Evolutionary conservation across 805 yeast genomes (phyloP).

Genomic region (Wickerhamomyces chambardii): DNA sequence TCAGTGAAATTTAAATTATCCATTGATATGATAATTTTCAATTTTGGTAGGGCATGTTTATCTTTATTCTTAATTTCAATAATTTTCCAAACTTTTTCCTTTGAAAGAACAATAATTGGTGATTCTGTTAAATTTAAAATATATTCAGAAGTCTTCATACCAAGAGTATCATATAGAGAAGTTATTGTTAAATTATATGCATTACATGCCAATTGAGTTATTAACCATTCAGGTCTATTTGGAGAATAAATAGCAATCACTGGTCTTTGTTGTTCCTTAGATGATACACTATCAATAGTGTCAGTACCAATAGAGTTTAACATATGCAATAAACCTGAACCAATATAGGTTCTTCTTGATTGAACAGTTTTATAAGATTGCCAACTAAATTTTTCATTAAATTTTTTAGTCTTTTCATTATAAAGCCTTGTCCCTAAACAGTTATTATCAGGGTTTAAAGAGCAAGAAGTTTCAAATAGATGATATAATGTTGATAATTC

Average conservation of each 20-base stretch:
- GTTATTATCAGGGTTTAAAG: slow-evolving; percentile 20
- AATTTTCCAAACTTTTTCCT: slow-evolving; percentile 31
- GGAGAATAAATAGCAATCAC: slow-evolving; percentile 44
- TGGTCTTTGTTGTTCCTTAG: no score
- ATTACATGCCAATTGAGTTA: slow-evolving; percentile 56
- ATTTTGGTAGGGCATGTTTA: slow-evolving; percentile 18
- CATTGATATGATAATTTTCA: slow-evolving; percentile 38
- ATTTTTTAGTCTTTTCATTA: slow-evolving; percentile 22
- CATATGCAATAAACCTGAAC: slow-evolving; percentile 38
- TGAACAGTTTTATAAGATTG: slow-evolving; percentile 30
- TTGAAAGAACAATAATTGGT: slow-evolving; percentile 49
- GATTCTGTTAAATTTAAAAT: slow-evolving; percentile 50
- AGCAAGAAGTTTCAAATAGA: slow-evolving; percentile 29
- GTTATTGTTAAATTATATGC: slow-evolving; percentile 40
- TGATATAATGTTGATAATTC: slow-evolving; percentile 30
- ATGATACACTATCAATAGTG: no score
- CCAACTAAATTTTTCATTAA: slow-evolving; percentile 31
- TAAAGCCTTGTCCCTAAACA: slow-evolving; percentile 28
- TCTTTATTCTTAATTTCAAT: slow-evolving; percentile 27
- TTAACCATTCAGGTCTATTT: slow-evolving; percentile 58
- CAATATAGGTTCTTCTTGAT: slow-evolving; percentile 33
- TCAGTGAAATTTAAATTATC: slow-evolving; percentile 30
- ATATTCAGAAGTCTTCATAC: slow-evolving; percentile 50
- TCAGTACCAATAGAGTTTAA: slow-evolving; percentile 12
- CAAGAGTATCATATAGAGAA: slow-evolving; percentile 47